Evolutionary conservation across 164 flowering plant genomes (phyloP), one percentile per base, ranked within the genome.

Genomic region (Houttuynia cordata): DNA sequence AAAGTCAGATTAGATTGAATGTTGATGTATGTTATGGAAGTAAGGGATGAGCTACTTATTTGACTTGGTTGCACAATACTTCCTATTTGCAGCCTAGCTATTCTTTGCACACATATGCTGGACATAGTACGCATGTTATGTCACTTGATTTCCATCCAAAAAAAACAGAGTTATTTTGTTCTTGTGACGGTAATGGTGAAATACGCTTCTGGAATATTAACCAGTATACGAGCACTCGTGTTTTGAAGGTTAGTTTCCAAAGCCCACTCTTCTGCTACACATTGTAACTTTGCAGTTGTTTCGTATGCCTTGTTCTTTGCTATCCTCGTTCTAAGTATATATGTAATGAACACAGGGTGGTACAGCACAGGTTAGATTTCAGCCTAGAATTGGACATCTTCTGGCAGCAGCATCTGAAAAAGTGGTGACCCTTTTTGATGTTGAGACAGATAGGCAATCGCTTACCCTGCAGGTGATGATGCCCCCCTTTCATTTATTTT

Each of bases 81-180:
- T 56, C 59, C 56, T 58, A 69, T 57, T 65, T 84, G 83, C 98
- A 92, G 98, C 96, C 96, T 39, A 79, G 65, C 70, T 83, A 66
- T 66, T 74, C 73, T 54, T 47, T 82, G 63, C 70, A 75, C 58
- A 69, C 81, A 63, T 81, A 72, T 70, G 67, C 81, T 18, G 89
- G 87, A 52, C 96, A 89, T 63, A 59, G 53, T 62, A 74, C 88
- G 30, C 81, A 73, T 51, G 70, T 91, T 41, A 82, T 83, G 88
- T 88, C 97, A 59, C 78, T 88, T 14, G 96, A 91, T 76, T 88
- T 91, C 75, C 87, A 91, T 72, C 97, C 97, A 7, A 88, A 82
- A 74, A 88, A 85, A 81, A 83, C 83, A 1, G 96, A 85, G 53
- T 66, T 91, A n/a, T 81, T 91, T 64, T 91, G 92, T 65, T 86